Conservation (phyloP, 2,329 filamentous ascomycete species). For the Neofusicoccum sp. region DNA sequence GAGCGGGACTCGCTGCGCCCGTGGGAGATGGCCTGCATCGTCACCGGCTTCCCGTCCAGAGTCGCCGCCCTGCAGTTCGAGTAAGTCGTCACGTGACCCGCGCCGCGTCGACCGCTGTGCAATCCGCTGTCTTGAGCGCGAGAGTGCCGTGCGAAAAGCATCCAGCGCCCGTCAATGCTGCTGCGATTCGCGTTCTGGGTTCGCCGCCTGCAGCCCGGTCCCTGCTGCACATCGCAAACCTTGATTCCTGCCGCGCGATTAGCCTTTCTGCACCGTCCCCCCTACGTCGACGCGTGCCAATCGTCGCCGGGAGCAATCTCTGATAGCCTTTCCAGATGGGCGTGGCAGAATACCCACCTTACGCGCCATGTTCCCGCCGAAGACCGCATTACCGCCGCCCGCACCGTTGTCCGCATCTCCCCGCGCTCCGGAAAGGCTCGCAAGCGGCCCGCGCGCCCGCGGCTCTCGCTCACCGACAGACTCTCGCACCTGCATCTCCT, state of each 20-base stretch:
- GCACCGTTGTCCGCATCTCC: conserved; percentile 31
- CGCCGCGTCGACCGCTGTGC: neutral
- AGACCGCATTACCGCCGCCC: conserved; percentile 21
- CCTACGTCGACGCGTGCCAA: neutral
- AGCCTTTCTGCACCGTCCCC: neutral
- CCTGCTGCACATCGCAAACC: neutral
- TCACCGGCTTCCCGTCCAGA: conserved; percentile 84
- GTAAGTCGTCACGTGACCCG: conserved; percentile 50
- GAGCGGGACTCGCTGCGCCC: conserved; percentile 67
- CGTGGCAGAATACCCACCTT: conserved; percentile 79
- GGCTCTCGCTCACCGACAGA: conserved; percentile 62
- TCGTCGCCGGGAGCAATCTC: neutral
- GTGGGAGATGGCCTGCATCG: conserved; percentile 76
- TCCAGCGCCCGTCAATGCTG: too few relatives aligned
- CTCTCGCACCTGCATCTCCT: conserved; percentile 80
- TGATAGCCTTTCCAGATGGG: conserved; percentile 64
- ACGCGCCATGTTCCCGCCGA: conserved; percentile 68
- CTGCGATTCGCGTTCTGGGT: neutral
- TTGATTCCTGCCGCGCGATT: neutral
- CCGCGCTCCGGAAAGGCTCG: conserved; percentile 40
- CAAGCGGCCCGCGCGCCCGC: conserved; percentile 56
- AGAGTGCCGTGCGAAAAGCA: too few relatives aligned
- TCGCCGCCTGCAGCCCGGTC: neutral
- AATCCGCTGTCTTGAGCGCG: too few relatives aligned
- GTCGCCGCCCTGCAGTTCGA: conserved; percentile 92